phyloP scores from a whole-genome alignment of 371 early-diverging fungal genomes.

The Chytridiales sp. region DNA sequence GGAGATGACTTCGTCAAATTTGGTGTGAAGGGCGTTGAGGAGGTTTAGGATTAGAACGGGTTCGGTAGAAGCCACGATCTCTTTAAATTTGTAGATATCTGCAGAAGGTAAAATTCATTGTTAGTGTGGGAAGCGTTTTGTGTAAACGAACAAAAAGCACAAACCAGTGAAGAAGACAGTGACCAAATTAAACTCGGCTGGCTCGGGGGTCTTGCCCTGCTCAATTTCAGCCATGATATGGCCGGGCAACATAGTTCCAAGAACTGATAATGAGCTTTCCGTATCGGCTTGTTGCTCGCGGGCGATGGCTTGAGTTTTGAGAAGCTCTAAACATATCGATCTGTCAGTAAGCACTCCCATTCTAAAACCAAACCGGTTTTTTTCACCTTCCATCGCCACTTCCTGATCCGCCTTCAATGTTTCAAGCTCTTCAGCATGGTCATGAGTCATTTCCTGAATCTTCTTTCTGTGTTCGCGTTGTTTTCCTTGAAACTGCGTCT shows the following conservation, averaged over 20 bases:
- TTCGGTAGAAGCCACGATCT: constrained; percentile 16
- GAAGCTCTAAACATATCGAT: constrained; percentile 9
- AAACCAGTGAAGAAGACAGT: constrained; percentile 46
- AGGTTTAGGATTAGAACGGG: constrained; percentile 38
- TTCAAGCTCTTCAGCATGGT: constrained; percentile 39
- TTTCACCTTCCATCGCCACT: constrained; percentile 24
- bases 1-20: constrained; percentile 42
- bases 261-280: constrained; percentile 19
- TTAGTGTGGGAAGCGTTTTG: not conserved
- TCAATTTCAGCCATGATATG: constrained; percentile 30
- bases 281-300: constrained; percentile 22
- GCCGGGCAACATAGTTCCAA: constrained; percentile 34
- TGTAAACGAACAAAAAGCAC: too few species aligned
- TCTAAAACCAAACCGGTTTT: not conserved
- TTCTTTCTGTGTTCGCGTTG: constrained; percentile 37
- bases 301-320: constrained; percentile 2
- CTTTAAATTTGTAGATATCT: constrained; percentile 41
- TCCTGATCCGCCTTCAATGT: constrained; percentile 36
- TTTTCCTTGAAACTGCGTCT: constrained; percentile 18
- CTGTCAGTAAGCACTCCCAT: not conserved
- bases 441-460: constrained; percentile 28
- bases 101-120: not conserved
- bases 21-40: constrained; percentile 39
- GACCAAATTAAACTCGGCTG: constrained; percentile 23
- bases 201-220: constrained; percentile 19